Evolutionary conservation across 139 green algal genomes (phyloP).

Genomic region (Coelastrella sp.): DNA sequence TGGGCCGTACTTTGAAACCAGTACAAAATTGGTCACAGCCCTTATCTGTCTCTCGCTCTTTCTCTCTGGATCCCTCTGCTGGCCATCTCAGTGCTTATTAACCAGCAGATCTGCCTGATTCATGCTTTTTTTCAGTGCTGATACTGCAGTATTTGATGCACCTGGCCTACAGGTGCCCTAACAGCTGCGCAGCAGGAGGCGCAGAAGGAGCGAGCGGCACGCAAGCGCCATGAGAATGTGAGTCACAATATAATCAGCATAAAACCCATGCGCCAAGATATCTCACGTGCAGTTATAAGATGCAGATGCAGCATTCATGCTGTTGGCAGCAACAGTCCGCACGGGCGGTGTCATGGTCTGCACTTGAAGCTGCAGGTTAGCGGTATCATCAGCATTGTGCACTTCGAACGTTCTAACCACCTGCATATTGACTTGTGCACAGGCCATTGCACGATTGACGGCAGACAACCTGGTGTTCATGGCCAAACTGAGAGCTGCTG

Average conservation of each 20-base stretch:
- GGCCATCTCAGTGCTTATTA: no score
- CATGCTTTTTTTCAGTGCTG: no score
- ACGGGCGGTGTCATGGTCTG: not conserved
- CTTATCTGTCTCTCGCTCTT: no score
- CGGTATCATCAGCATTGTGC: not conserved
- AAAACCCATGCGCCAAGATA: not conserved
- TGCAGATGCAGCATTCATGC: not conserved
- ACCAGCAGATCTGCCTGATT: no score
- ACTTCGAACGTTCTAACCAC: no score
- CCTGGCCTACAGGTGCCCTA: slow-evolving; percentile 4
- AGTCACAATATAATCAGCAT: not conserved
- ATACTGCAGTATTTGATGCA: not conserved
- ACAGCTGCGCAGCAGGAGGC: slow-evolving; percentile 23
- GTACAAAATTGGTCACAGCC: no score
- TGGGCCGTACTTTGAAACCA: no score
- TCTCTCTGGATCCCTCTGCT: no score
- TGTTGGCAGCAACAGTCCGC: not conserved
- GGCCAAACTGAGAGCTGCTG: slow-evolving; percentile 64
- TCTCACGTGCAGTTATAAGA: not conserved
- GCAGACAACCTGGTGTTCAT: slow-evolving; percentile 77
- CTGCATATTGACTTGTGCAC: not conserved
- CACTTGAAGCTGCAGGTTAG: no score
- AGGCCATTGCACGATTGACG: slow-evolving; percentile 71
- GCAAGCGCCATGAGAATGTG: slow-evolving; percentile 39
- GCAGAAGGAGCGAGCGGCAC: slow-evolving; percentile 18